Evolutionary conservation across 2,329 filamentous ascomycete genomes (phyloP), one percentile per base, ranked within the genome.

Genomic region (Domatiomyces globalis): DNA sequence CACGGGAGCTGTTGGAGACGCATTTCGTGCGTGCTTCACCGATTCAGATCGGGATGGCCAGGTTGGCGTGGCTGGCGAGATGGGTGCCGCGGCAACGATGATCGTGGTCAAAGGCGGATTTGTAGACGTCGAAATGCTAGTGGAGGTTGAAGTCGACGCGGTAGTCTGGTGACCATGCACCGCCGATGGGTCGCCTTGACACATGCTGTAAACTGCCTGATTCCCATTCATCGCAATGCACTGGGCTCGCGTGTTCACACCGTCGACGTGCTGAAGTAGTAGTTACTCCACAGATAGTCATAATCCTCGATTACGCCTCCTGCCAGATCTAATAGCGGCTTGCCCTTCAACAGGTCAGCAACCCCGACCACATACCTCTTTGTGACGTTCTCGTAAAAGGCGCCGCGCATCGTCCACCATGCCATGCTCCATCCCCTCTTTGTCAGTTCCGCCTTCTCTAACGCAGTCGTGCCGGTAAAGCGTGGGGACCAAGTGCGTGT

Each of bases 321-420:
- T 20, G 95, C 74, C 64, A 98, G 79, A 58, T 85, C 81, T 46
- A 94, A 78, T 67, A 95, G 74, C 49, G 85, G 81, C 63, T 83
- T 84, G 58, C 80, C 73, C 63, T 74, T 82, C 58, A 95, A 76
- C 62, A 81, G 84, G 27, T 73, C 73, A 6, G 90, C 82, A 12
- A 90, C 68, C 4, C 80, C 56, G 36, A 50, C 51, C 5, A 60
- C 49, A 49, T 52, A 58, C 19, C 36, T 49, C 51, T 59, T 79
- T 46, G 87, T 94, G 54, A 95, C 76, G 61, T 88, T 87, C 68
- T 96, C 87, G 68, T 98, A 98, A 61, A 94, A 94, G 1, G 89
- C 88, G n/a, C 92, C 90, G 54, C 90, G 80, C 87, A 98, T 92
- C 22, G 78, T 71, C 92, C 92, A 98, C 90, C 92, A 96, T 18